These are phyloP conservation scores for Microglena sp. DNA, from an alignment of 139 green algal genomes.

Conservation along the genomic window DNA sequence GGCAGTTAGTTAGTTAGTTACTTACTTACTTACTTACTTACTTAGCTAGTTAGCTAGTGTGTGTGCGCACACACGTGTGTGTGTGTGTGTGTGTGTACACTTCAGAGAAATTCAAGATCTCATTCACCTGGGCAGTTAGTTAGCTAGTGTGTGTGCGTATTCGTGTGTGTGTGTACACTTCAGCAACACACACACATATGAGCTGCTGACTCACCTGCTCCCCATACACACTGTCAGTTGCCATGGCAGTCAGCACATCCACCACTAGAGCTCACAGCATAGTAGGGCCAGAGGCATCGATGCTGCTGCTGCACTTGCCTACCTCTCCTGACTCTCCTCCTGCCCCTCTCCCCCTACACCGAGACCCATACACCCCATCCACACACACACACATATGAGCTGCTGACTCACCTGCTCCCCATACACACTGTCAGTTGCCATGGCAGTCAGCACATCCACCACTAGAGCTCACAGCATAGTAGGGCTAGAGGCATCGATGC, in stretches of 20 bases:
- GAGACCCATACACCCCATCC: constrained; percentile 48
- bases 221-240: constrained; percentile 32
- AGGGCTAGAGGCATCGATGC: too few relatives aligned
- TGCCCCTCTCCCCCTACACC: too few relatives aligned
- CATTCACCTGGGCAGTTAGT: neutral
- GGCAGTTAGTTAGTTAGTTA: neutral
- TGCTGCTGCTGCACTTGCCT: too few relatives aligned
- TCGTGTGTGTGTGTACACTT: neutral
- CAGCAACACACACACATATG: neutral
- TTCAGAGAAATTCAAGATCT: neutral
- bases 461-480: constrained; percentile 61
- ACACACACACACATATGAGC: constrained; percentile 20
- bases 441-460: constrained; percentile 67
- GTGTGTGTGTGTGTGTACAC: neutral
- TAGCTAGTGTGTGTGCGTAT: too few relatives aligned
- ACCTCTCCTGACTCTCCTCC: too few relatives aligned
- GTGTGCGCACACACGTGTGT: neutral
- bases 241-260: constrained; percentile 66
- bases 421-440: constrained; percentile 44
- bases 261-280: constrained; percentile 66
- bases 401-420: constrained; percentile 11
- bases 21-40: neutral
- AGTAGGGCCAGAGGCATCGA: too few relatives aligned
- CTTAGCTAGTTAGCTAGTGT: neutral
- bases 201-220: constrained; percentile 7